phyloP scores from a whole-genome alignment of 2,329 filamentous ascomycete genomes.

The Claviceps humidiphila region DNA sequence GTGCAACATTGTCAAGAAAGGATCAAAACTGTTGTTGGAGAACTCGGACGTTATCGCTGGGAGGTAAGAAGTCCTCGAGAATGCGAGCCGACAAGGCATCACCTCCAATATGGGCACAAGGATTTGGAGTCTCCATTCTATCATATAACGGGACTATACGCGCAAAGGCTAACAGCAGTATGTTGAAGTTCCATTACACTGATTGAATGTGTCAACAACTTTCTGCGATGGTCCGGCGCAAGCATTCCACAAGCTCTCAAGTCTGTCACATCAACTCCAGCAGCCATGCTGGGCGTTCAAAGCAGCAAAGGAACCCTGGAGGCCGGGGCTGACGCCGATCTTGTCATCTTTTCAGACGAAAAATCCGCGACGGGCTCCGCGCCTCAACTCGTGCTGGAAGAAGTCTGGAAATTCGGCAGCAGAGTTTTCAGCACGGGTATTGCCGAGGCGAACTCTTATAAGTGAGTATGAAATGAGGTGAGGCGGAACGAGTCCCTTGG shows the following conservation, averaged over 20 bases:
- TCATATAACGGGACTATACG: background rate
- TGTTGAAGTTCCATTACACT: slow-evolving; percentile 50
- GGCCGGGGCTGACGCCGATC: slow-evolving; percentile 51
- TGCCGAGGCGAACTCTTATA: background rate
- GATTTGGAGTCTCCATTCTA: background rate
- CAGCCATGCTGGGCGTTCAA: slow-evolving; percentile 58
- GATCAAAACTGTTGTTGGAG: slow-evolving; percentile 59
- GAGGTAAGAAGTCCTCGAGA: slow-evolving; percentile 32
- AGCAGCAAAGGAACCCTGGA: slow-evolving; percentile 52
- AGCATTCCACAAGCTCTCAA: slow-evolving; percentile 54
- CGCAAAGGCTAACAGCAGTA: slow-evolving; percentile 3
- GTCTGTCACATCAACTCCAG: slow-evolving; percentile 64
- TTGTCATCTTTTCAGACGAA: slow-evolving; percentile 53
- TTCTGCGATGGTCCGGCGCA: slow-evolving; percentile 60
- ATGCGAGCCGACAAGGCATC: background rate
- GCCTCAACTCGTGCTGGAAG: slow-evolving; percentile 48
- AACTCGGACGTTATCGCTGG: slow-evolving; percentile 69
- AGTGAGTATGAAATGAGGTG: background rate
- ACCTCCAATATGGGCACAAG: background rate
- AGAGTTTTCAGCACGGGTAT: slow-evolving; percentile 25
- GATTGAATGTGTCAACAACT: slow-evolving; percentile 74
- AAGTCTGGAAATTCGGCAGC: slow-evolving; percentile 69
- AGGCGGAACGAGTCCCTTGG: background rate
- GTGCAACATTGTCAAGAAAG: slow-evolving; percentile 54
- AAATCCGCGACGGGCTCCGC: slow-evolving; percentile 19